Base-by-base conservation (phyloP, 768 basidiomycete genomes). In the Naganishia antarctica region DNA sequence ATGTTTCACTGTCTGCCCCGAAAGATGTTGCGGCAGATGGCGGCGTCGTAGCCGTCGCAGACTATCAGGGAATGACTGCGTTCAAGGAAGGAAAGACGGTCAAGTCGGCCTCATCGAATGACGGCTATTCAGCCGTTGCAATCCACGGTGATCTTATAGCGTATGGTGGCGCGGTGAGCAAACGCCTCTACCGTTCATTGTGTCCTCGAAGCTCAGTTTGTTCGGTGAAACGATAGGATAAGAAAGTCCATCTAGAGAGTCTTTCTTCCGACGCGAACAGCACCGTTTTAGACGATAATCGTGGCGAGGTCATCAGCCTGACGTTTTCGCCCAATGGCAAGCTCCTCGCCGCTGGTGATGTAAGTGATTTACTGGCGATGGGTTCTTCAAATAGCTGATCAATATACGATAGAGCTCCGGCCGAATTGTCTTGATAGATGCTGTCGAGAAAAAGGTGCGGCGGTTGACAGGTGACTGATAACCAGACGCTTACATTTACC, bases 311-410 rank as follows among this genome's bases (percentile, higher is more conserved):
- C 21, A 86, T 86, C 44, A 85, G 85, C 0, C 75, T 97, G 6
- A 84, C 88, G 0, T 88, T 96, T 78, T 89, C 90, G 0, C 84
- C 86, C 0, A 86, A 94, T 74, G 89, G 88, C 0, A 80, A 78
- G 23, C 78, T 85, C 40, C 81, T 98, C 12, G 90, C 88, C 60
- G 82, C 86, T 6, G 94, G 93, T 49, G 91, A 97, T 78, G 91
- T 93, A 70, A 78, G 89, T 82, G n/a, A 13, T 29, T 15, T 9
- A 9, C 26, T 34, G 45, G 49, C n/a, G n/a, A n/a, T n/a, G n/a
- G n/a, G n/a, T n/a, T n/a, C n/a, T n/a, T n/a, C 31, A n/a, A 18
- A 3, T 21, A 37, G 7, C 18, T n/a, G 18, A 51, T 1, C 16
- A 41, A 26, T 50, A 6, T 28, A 37, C 61, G 11, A 21, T 68